These are phyloP conservation scores for Vitis hybrid DNA, from an alignment of 177 flowering plant species.

Conservation along the genomic window DNA sequence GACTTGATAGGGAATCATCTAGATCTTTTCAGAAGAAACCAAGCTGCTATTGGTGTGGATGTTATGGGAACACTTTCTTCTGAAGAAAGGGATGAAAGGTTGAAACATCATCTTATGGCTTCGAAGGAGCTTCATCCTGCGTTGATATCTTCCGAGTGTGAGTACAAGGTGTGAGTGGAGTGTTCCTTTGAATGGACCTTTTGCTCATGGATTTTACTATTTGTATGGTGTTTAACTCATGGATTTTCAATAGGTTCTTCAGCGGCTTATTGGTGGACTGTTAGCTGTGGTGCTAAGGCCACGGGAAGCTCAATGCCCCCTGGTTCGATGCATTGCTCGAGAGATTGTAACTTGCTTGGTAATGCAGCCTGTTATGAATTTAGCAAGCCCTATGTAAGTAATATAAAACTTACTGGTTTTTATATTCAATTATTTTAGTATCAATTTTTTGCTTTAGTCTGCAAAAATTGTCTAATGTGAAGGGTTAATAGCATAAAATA, in stretches of 20 bases:
- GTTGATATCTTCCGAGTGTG: slow-evolving; percentile 88
- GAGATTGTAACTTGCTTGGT: slow-evolving; percentile 92
- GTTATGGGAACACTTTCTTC: slow-evolving; percentile 86
- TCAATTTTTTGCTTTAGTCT: background rate
- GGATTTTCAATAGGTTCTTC: slow-evolving; percentile 60
- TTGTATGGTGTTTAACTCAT: slow-evolving; percentile 11
- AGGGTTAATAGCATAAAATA: no score
- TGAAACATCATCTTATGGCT: slow-evolving; percentile 82
- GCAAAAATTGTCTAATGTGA: background rate
- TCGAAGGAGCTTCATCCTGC: slow-evolving; percentile 99
- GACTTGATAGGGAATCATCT: slow-evolving; percentile 83
- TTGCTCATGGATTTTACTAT: slow-evolving; percentile 6
- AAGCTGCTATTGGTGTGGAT: slow-evolving; percentile 79
- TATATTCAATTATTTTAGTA: background rate
- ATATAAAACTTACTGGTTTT: background rate
- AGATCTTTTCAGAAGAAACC: slow-evolving; percentile 90
- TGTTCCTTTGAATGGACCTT: slow-evolving; percentile 22
- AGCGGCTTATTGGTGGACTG: slow-evolving; percentile 74
- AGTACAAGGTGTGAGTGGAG: slow-evolving; percentile 97
- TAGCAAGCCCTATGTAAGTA: slow-evolving; percentile 86
- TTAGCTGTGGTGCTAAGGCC: slow-evolving; percentile 78
- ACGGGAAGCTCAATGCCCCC: slow-evolving; percentile 84
- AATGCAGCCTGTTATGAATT: slow-evolving; percentile 83
- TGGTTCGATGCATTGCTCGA: slow-evolving; percentile 73
- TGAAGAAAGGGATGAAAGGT: slow-evolving; percentile 93